A percentile compares a stretch with the other conserved stretches of the same genome.
Evolutionary conservation across 257 asterid species (phyloP).

Genomic region (Craterostigma plantagineum): DNA sequence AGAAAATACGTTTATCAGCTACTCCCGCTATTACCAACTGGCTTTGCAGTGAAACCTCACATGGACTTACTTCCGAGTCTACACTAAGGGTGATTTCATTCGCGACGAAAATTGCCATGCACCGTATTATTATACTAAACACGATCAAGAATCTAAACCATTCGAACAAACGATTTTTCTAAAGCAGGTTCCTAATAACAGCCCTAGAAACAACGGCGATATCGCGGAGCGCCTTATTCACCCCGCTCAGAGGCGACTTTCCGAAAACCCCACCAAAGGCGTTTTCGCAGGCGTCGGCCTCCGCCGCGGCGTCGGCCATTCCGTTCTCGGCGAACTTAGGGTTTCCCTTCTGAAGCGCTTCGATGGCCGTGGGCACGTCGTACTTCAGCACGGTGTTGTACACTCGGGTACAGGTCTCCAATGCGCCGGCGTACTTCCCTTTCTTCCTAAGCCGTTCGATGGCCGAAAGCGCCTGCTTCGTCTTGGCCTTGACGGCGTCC

Average conservation of each 20-base stretch:
- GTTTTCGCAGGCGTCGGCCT: constrained; percentile 27
- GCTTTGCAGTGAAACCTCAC: no score
- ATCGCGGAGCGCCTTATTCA: constrained; percentile 15
- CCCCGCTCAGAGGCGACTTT: constrained; percentile 15
- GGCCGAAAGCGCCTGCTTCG: constrained; percentile 5
- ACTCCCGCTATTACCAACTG: no score
- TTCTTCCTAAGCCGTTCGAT: constrained; percentile 9
- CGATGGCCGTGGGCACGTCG: constrained; percentile 27
- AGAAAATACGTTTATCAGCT: no score
- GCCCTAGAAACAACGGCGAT: constrained; percentile 28
- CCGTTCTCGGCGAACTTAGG: constrained; percentile 47
- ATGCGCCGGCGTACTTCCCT: constrained; percentile 5
- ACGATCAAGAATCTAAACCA: no score
- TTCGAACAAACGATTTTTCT: no score
- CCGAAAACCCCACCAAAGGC: constrained; percentile 8
- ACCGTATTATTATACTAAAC: no score
- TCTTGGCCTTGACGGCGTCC: constrained; percentile 16
- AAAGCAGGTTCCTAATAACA: constrained; percentile 28
- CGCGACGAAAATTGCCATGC: no score
- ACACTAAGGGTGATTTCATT: no score
- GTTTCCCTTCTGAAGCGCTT: constrained; percentile 18
- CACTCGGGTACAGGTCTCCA: constrained; percentile 11
- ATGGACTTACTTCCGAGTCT: no score
- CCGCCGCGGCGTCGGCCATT: constrained; percentile 33
- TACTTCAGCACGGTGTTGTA: constrained; percentile 18